These are phyloP conservation scores for Verticillium albo-atrum DNA, from an alignment of 2,329 filamentous ascomycete species.

Conservation along the genomic window DNA sequence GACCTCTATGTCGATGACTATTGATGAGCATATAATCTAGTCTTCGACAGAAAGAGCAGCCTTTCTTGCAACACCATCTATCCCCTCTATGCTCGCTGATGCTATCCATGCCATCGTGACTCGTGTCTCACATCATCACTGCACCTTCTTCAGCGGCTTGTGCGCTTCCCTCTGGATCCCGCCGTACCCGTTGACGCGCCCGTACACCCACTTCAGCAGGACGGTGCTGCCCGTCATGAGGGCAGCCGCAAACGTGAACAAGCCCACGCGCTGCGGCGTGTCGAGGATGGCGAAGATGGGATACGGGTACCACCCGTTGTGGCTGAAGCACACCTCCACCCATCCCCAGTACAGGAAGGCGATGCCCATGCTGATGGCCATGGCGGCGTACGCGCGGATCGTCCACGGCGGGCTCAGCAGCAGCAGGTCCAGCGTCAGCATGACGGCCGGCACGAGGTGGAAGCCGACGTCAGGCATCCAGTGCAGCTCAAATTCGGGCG, in stretches of 20 bases:
- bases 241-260: slow-evolving; percentile 67
- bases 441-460: slow-evolving; percentile 60
- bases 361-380: slow-evolving; percentile 52
- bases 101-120: neutral
- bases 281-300: slow-evolving; percentile 71
- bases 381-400: slow-evolving; percentile 53
- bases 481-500: slow-evolving; percentile 51
- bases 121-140: neutral
- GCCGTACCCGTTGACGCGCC: slow-evolving; percentile 56
- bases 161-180: slow-evolving; percentile 29
- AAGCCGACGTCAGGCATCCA: slow-evolving; percentile 58
- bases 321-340: slow-evolving; percentile 66
- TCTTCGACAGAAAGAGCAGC: no score
- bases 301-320: slow-evolving; percentile 78
- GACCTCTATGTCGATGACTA: no score
- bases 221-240: slow-evolving; percentile 69
- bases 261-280: slow-evolving; percentile 58
- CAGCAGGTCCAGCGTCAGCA: slow-evolving; percentile 61
- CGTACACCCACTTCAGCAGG: slow-evolving; percentile 66
- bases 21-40: no score
- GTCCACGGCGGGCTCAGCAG: slow-evolving; percentile 71
- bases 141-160: slow-evolving; percentile 22
- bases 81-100: neutral
- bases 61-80: no score
- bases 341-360: slow-evolving; percentile 72